phyloP scores from a whole-genome alignment of 129 eudicot species.

The Ambrosia trifida region DNA sequence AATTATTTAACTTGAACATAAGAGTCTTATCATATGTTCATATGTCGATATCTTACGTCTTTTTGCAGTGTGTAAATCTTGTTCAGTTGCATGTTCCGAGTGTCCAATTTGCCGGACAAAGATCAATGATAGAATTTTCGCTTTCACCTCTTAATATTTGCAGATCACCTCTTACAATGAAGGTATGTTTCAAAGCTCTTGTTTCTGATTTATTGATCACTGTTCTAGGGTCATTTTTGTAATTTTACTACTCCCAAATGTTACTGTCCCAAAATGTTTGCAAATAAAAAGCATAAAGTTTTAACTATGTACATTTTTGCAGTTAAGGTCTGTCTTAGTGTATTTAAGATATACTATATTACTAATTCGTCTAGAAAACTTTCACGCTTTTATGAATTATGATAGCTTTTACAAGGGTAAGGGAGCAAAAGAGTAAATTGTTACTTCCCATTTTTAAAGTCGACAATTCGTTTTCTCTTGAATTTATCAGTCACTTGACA shows the following conservation, averaged over 20 bases:
- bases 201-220: background rate
- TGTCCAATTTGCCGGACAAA: slow-evolving; percentile 94
- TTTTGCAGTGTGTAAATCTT: slow-evolving; percentile 92
- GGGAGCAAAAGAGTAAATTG: no score
- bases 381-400: no score
- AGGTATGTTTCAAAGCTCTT: slow-evolving; percentile 36
- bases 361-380: background rate
- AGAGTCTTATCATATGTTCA: background rate
- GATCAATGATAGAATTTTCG: slow-evolving; percentile 87
- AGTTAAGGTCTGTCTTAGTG: background rate
- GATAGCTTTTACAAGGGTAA: no score
- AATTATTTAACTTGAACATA: slow-evolving; percentile 11
- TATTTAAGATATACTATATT: no score
- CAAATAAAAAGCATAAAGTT: background rate
- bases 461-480: no score
- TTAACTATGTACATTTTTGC: background rate
- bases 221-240: background rate
- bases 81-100: slow-evolving; percentile 95
- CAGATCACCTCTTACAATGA: slow-evolving; percentile 1
- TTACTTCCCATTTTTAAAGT: no score
- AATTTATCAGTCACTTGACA: no score
- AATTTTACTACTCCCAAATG: background rate
- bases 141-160: slow-evolving; percentile 69
- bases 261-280: background rate
- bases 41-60: background rate